Evolutionary conservation across 2,329 filamentous ascomycete species (phyloP), one percentile per base, ranked within the genome.

Genomic region (Juglanconis oblonga): DNA sequence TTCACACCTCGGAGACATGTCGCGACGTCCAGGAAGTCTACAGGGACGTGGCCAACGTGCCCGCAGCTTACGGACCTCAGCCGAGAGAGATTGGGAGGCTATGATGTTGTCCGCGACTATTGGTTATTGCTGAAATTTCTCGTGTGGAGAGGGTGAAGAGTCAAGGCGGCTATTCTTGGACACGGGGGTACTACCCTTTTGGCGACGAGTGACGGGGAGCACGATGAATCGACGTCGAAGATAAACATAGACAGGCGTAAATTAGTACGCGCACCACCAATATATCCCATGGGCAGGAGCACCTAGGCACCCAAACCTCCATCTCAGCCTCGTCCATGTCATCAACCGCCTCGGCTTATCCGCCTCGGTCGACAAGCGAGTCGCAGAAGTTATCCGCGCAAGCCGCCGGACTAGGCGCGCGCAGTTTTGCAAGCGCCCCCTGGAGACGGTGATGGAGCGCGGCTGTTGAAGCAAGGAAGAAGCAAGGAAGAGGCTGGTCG

Each of bases 271-370:
- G 32, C 48, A 52, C 50, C 50, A n/a, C 8, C 56, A 55, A 47
- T 49, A 11, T 24, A 17, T 44, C 56, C 29, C 59, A 44, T 55
- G 51, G 50, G 35, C 13, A 33, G 36, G 32, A 60, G 24, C 4
- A 14, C 10, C 11, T 32, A 42, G 40, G 52, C 13, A 24, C 52
- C 36, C 24, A 24, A 24, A 24, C 24, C 24, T 9, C 29, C 36
- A 52, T 52, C 38, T 42, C 56, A 62, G 59, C 56, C 59, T 55
- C 59, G 55, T 52, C 56, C 36, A 13, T 7, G 48, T 52, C 47
- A 24, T 24, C 47, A 38, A 17, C 38, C 9, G 31, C 35, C 45
- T 47, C 36, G 36, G 54, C 45, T 31, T 53, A 32, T 53, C 51
- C 51, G 38, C 13, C 13, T 44, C n/a, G 36, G 35, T 14, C 14